phyloP scores from a whole-genome alignment of 2,329 filamentous ascomycete species.

The Ceratocystis colombiana region DNA sequence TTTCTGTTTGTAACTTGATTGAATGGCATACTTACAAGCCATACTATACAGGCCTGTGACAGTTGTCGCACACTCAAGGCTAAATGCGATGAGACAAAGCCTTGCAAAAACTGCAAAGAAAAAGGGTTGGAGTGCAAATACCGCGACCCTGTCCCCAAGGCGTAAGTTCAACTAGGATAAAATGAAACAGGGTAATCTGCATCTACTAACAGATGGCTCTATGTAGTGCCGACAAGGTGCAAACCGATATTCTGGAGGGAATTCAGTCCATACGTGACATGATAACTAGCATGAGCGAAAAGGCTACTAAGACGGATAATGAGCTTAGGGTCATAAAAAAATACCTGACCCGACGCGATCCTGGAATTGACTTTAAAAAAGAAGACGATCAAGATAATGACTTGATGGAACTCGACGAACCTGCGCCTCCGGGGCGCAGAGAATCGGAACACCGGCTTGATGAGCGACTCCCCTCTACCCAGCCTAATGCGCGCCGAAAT shows the following conservation, averaged over 20 bases:
- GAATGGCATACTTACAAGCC: constrained; percentile 24
- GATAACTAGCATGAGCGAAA: neutral
- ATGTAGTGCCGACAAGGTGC: constrained; percentile 48
- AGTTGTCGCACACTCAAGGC: constrained; percentile 79
- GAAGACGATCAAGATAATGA: constrained; percentile 14
- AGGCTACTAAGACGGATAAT: constrained; percentile 14
- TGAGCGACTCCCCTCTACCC: neutral
- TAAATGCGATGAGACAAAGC: constrained; percentile 80
- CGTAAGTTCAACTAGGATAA: constrained; percentile 45
- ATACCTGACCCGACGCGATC: constrained; percentile 25
- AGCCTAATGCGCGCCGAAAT: neutral
- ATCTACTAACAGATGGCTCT: neutral
- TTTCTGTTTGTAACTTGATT: too few species aligned
- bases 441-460: neutral
- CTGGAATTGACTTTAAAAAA: constrained; percentile 21
- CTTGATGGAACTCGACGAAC: constrained; percentile 4
- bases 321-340: constrained; percentile 24
- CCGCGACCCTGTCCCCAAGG: constrained; percentile 80
- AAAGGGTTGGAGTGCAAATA: constrained; percentile 78
- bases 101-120: constrained; percentile 78
- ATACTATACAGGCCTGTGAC: constrained; percentile 64
- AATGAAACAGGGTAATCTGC: neutral
- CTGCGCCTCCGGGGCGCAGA: neutral
- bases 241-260: constrained; percentile 51
- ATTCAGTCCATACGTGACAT: constrained; percentile 36